Conservation (phyloP, 495 filamentous ascomycete species). For the Thozetella sp. region DNA sequence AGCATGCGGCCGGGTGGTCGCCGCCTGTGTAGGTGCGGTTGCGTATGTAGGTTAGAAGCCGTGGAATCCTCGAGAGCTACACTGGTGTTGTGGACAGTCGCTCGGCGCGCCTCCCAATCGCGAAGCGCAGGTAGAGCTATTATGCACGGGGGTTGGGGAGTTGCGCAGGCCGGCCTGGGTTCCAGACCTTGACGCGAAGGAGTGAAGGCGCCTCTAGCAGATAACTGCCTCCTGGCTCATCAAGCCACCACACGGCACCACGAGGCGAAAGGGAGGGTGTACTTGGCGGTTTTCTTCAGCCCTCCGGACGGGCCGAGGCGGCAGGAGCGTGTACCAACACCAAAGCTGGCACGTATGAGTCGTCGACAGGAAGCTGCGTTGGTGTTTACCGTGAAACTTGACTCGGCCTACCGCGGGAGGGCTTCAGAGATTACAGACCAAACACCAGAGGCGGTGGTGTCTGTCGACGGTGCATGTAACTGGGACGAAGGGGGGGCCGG, state of each 20-base stretch:
- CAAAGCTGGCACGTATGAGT: background rate
- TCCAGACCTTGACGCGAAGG: background rate
- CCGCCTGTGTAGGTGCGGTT: conserved; percentile 13
- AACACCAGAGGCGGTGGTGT: background rate
- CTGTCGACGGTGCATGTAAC: background rate
- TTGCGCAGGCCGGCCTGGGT: too few species aligned
- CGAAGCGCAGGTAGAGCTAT: background rate
- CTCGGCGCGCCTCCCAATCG: conserved; percentile 3
- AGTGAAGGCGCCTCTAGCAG: conserved; percentile 5
- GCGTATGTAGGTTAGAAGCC: conserved; percentile 12
- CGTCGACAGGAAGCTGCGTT: background rate
- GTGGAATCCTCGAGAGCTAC: conserved; percentile 19
- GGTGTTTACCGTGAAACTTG: background rate
- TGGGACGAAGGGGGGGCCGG: background rate
- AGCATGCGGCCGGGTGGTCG: conserved; percentile 26
- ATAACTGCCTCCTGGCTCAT: conserved; percentile 6
- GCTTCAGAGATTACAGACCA: background rate
- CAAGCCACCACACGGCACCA: background rate
- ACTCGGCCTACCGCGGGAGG: background rate
- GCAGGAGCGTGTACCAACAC: background rate
- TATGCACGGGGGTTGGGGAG: background rate
- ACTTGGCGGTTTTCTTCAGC: background rate
- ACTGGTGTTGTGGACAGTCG: conserved; percentile 15
- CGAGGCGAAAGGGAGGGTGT: background rate
- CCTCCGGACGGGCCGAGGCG: background rate